Percentiles rank a stretch among this genome's conserved stretches.
Evolutionary conservation across 495 filamentous ascomycete genomes (phyloP).

Genomic region (Lindgomyces ingoldianus): DNA sequence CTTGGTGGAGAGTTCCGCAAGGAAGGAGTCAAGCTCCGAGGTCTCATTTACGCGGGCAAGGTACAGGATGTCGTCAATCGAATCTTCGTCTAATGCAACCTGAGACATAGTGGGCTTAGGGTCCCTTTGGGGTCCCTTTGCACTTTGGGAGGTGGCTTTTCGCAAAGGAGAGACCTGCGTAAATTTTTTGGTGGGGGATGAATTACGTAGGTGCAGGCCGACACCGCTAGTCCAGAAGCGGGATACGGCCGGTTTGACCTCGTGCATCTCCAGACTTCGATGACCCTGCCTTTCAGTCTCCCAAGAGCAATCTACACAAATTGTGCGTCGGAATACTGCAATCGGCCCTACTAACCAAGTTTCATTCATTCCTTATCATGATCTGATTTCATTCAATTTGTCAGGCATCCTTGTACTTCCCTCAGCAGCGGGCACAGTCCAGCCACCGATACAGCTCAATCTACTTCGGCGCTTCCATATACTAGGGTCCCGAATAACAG

Average conservation of each 20-base stretch:
- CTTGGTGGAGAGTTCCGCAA: constrained; percentile 59
- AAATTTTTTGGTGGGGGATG: constrained; percentile 13
- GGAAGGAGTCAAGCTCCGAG: constrained; percentile 62
- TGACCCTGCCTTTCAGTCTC: background rate
- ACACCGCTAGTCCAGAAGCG: background rate
- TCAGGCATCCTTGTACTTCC: background rate
- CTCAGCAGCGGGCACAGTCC: constrained; percentile 6
- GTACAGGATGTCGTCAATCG: constrained; percentile 87
- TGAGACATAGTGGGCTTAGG: constrained; percentile 44
- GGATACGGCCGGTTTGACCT: background rate
- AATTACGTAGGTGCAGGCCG: background rate
- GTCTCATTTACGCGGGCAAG: constrained; percentile 74
- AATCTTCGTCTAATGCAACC: constrained; percentile 57
- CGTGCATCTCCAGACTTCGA: background rate
- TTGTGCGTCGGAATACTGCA: background rate
- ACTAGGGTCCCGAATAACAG: constrained; percentile 3
- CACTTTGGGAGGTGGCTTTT: background rate
- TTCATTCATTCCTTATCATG: constrained; percentile 2
- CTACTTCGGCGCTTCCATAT: constrained; percentile 17
- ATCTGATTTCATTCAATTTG: constrained; percentile 2
- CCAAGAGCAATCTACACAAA: constrained; percentile 16
- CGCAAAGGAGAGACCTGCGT: background rate
- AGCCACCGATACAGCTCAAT: constrained; percentile 9
- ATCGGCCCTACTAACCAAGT: background rate
- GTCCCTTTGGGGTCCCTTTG: background rate